A percentile compares a stretch with the other conserved stretches of the same genome.
These are phyloP conservation scores for Allium sativum DNA, from an alignment of 106 monocot genomes.

Conservation along the genomic window DNA sequence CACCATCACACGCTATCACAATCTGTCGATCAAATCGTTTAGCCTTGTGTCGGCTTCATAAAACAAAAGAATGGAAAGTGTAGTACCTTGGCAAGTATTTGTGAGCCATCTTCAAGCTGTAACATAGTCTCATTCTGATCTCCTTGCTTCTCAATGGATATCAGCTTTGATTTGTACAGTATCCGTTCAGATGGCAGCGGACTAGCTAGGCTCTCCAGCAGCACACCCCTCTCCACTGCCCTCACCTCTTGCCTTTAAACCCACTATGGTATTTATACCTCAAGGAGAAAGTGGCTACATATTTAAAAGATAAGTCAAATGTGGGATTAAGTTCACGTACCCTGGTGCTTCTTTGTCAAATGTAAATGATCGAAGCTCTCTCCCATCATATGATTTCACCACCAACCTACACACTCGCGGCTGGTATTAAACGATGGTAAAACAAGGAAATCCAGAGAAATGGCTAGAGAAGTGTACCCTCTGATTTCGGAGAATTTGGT, in stretches of 20 bases:
- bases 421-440: conserved; percentile 20
- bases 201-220: conserved; percentile 65
- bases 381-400: conserved; percentile 65
- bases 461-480: conserved; percentile 37
- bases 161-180: conserved; percentile 56
- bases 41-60: neutral
- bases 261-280: neutral
- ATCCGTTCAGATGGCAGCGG: conserved; percentile 47
- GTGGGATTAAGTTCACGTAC: conserved; percentile 10
- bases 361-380: conserved; percentile 58
- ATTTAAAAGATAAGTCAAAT: neutral
- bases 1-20: conserved; percentile 88
- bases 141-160: conserved; percentile 25
- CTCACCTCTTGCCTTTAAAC: conserved; percentile 66
- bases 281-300: neutral
- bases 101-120: conserved; percentile 62
- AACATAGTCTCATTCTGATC: conserved; percentile 27
- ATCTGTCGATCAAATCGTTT: conserved; percentile 27
- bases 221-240: conserved; percentile 68
- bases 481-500: conserved; percentile 48
- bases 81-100: conserved; percentile 55
- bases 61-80: neutral
- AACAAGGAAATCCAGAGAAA: neutral
- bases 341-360: conserved; percentile 72
- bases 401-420: conserved; percentile 42